Conservation (phyloP, 2,329 filamentous ascomycete genomes). For the Whalleya microplaca region DNA sequence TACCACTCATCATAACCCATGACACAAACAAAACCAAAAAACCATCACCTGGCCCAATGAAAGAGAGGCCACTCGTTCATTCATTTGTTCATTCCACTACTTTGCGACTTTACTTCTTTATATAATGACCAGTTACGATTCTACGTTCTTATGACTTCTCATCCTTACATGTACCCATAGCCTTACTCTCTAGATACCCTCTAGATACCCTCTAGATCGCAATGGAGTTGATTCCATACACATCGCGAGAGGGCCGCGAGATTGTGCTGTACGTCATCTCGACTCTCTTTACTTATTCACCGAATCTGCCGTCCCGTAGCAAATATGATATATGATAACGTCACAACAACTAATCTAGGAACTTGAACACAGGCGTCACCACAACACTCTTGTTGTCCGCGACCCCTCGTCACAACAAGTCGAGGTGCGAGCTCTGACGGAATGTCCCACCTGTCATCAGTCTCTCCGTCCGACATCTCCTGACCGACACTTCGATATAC, state of each 20-base stretch:
- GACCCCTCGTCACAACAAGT: conserved; percentile 85
- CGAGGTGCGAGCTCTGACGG: conserved; percentile 73
- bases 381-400: conserved; percentile 89
- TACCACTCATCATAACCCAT: too few relatives aligned
- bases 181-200: too few relatives aligned
- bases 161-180: conserved; percentile 1
- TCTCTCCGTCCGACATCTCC: conserved; percentile 59
- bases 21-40: not conserved
- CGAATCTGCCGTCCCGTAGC: too few relatives aligned
- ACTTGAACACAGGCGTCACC: conserved; percentile 70
- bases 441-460: conserved; percentile 92
- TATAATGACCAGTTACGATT: conserved; percentile 7
- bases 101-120: conserved; percentile 2
- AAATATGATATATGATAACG: not conserved
- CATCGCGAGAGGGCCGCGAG: conserved; percentile 72
- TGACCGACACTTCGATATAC: conserved; percentile 53
- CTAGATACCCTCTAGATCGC: not conserved
- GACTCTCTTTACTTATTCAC: too few relatives aligned
- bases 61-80: not conserved
- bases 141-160: conserved; percentile 12
- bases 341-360: not conserved
- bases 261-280: conserved; percentile 72
- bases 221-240: conserved; percentile 77
- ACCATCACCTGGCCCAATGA: not conserved
- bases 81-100: conserved; percentile 1